Evolutionary conservation across 768 basidiomycete genomes (phyloP), one percentile per base, ranked within the genome.

Genomic region (Glaciozyma martinii): DNA sequence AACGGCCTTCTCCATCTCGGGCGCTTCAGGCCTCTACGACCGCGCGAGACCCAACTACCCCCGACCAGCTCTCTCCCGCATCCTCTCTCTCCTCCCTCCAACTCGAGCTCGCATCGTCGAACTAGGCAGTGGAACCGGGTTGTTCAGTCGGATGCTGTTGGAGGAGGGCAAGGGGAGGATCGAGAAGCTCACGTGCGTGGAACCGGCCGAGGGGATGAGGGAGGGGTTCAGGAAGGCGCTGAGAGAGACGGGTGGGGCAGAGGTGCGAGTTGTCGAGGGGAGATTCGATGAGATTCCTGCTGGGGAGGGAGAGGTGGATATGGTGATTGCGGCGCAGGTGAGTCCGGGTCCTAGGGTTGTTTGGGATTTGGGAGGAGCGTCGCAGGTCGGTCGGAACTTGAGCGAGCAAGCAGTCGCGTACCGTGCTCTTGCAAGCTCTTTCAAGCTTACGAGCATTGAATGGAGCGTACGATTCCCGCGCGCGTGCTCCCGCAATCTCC

Each of bases 11-110:
- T 55, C 33, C 7, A 55, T 27, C 27, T 23, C 21, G 9, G 33
- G n/a, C 15, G 32, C 21, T 33, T 25, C 56, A 19, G 32, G 32
- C 10, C 55, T 71, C 37, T 54, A 57, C 61, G 58, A 60, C 71
- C 90, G 89, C 46, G 86, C 81, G 1, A 84, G 93, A 4, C 93
- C 93, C 1, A 85, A 88, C 0, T 95, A 94, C 76, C 90, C 87
- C 53, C 70, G 81, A 1, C 76, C 77, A 50, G 84, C 85, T 1
- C 75, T 93, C 16, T 75, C 80, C 0, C 81, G 82, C 66, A 85
- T 97, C 65, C 83, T 82, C 21, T 73, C 79, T 27, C 76, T 16
- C 40, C 56, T 80, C 13, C 71, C 84, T 21, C 73, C 76, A 18
- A 67, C 72, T 15, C 23, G 40, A 78, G 32, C 70, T 75, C 0